A percentile compares a stretch with the other conserved stretches of the same genome.
Conservation (phyloP, 2,329 filamentous ascomycete species). For the Fusarium pilosicola region DNA sequence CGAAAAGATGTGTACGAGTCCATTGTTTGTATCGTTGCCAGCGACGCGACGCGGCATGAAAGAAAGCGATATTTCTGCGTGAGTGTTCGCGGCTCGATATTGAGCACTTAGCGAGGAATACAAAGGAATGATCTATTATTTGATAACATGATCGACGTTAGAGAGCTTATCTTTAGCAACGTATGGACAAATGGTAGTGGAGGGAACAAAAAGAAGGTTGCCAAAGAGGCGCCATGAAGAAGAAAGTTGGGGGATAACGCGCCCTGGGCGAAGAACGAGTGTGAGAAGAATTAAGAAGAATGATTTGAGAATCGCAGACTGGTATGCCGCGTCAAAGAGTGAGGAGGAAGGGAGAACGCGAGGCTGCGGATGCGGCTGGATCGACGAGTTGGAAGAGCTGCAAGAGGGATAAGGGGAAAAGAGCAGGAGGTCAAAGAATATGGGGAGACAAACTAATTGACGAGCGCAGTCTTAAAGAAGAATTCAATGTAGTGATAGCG, state of each 20-base stretch:
- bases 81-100: not conserved
- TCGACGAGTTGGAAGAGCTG: conserved; percentile 35
- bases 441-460: conserved; percentile 50
- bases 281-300: conserved; percentile 18
- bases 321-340: conserved; percentile 25
- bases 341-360: conserved; percentile 36
- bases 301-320: conserved; percentile 11
- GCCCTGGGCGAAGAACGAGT: conserved; percentile 25
- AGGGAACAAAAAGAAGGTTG: conserved; percentile 39
- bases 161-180: conserved; percentile 59
- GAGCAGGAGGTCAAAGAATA: conserved; percentile 39
- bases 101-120: conserved; percentile 41
- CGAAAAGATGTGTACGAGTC: conserved; percentile 66
- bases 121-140: conserved; percentile 56
- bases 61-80: conserved; percentile 11
- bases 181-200: conserved; percentile 38
- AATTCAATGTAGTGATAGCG: conserved; percentile 29
- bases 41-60: conserved; percentile 31
- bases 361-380: conserved; percentile 40
- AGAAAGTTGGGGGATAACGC: conserved; percentile 21
- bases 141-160: conserved; percentile 65
- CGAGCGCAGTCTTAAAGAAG: conserved; percentile 42
- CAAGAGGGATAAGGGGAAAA: conserved; percentile 32
- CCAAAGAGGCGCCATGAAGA: conserved; percentile 44
- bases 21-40: conserved; percentile 51